Evolutionary conservation across 164 flowering plant species (phyloP), one percentile per base, ranked within the genome.

Genomic region (Liriodendron chinense): DNA sequence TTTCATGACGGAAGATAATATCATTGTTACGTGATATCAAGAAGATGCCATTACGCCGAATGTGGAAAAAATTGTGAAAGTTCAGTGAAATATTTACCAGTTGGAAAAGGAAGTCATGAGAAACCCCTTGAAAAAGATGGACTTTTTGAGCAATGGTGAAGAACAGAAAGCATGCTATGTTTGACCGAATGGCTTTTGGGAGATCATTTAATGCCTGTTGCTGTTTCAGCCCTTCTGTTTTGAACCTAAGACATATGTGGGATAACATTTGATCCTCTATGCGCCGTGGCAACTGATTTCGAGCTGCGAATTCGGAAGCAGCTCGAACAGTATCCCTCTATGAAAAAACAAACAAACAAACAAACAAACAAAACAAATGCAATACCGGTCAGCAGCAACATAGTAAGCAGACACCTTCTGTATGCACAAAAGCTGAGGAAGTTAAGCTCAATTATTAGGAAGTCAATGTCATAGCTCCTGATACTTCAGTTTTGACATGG

Each of bases 121-220:
- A 96, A 81, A 91, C 97, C 43, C 96, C 98, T 76, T 84, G 88
- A 68, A 96, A 94, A 64, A 96, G 94, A 68, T 84, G 79, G 49
- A 73, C 90, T 66, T 87, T 88, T 62, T 92, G 91, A 75, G 84
- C 83, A n/a, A 89, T 74, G 5, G 93, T 91, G 77, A 86, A 82
- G 89, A 94, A 92, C 62, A 96, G 91, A 70, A 85, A 74, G 74
- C 86, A 85, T 24, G 96, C 85, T 68, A 94, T 94, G 90, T 92
- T 92, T 47, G 97, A 86, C 3, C 98, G 91, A 67, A 94, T 88
- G 71, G 98, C 99, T 83, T 91, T 94, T 2, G 99, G 98, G 74
- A 96, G 87, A 62, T 83, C 86, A 73, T 82, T 87, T 53, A 94
- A 72, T 23, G 96, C 86, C 70, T 92, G 93, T 79, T 92, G 96